phyloP scores from a whole-genome alignment of 2,329 filamentous ascomycete genomes.

The Neonectria hederae region DNA sequence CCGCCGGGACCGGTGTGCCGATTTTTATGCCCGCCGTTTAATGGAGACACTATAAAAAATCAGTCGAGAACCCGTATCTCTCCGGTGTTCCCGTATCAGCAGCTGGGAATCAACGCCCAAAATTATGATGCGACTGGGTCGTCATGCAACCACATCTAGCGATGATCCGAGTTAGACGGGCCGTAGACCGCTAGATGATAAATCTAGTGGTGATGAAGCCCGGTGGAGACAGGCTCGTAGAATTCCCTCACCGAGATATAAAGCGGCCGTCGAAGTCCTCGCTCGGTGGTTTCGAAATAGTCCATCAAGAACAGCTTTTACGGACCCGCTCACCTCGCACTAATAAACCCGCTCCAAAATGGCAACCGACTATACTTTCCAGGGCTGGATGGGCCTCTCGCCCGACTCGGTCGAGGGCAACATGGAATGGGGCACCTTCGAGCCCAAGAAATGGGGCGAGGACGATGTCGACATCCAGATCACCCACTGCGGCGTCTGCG shows the following conservation, averaged over 20 bases:
- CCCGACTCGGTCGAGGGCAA: conserved; percentile 57
- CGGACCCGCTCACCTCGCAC: not conserved
- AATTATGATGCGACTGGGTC: not conserved
- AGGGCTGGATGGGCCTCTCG: conserved; percentile 58
- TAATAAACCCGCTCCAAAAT: not conserved
- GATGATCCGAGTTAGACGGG: not conserved
- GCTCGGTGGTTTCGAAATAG: not conserved
- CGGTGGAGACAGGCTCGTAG: conserved; percentile 20
- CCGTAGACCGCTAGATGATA: not conserved
- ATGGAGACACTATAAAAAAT: not conserved
- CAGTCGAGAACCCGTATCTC: not conserved
- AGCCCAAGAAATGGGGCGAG: conserved; percentile 72
- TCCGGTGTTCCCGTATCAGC: not conserved
- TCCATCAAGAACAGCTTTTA: not conserved
- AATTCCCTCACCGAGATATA: conserved; percentile 10
- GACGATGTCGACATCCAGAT: conserved; percentile 72
- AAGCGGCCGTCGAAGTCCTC: not conserved
- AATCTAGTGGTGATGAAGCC: conserved; percentile 29
- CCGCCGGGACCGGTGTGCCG: not conserved
- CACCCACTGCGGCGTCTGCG: conserved; percentile 73
- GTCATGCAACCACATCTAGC: not conserved
- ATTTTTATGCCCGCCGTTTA: not conserved
- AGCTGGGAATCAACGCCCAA: not conserved
- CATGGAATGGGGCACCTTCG: conserved; percentile 64
- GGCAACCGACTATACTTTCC: conserved; percentile 16